These are phyloP conservation scores for Saksenaea vasiformis DNA, from an alignment of 371 early-diverging fungal genomes.

Conservation along the genomic window DNA sequence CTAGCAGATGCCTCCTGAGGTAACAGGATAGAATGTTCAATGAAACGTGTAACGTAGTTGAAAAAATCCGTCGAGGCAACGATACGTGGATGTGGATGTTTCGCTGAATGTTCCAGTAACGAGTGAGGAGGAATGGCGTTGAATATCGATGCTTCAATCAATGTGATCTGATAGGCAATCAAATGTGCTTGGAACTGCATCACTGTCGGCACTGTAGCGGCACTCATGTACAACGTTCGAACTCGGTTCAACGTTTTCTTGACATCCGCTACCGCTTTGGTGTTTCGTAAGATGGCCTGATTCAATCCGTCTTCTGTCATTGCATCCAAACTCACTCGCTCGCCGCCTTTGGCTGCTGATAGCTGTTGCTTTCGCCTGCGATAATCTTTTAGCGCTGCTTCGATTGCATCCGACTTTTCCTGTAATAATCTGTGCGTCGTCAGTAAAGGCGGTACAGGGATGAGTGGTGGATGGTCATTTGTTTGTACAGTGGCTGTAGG, in stretches of 20 bases:
- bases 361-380: constrained; percentile 27
- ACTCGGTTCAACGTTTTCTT: constrained; percentile 58
- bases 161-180: constrained; percentile 74
- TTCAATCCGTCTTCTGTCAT: constrained; percentile 44
- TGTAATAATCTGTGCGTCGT: constrained; percentile 55
- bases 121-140: constrained; percentile 66
- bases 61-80: constrained; percentile 81
- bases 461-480: constrained; percentile 49
- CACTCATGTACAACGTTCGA: constrained; percentile 57
- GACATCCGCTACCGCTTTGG: constrained; percentile 43
- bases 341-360: background rate
- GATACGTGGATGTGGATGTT: constrained; percentile 67
- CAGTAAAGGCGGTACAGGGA: constrained; percentile 57
- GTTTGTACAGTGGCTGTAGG: constrained; percentile 23
- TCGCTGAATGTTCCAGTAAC: constrained; percentile 68
- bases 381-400: constrained; percentile 32
- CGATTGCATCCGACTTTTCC: constrained; percentile 38
- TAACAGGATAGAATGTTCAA: constrained; percentile 73
- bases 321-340: constrained; percentile 10
- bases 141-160: constrained; percentile 75
- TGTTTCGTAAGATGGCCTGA: constrained; percentile 46
- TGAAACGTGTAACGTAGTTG: constrained; percentile 77
- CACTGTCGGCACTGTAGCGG: constrained; percentile 62
- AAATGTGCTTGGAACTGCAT: constrained; percentile 67
- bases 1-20: constrained; percentile 64